Conservation (phyloP, 2,329 filamentous ascomycete genomes). For the Beauveria sp. region DNA sequence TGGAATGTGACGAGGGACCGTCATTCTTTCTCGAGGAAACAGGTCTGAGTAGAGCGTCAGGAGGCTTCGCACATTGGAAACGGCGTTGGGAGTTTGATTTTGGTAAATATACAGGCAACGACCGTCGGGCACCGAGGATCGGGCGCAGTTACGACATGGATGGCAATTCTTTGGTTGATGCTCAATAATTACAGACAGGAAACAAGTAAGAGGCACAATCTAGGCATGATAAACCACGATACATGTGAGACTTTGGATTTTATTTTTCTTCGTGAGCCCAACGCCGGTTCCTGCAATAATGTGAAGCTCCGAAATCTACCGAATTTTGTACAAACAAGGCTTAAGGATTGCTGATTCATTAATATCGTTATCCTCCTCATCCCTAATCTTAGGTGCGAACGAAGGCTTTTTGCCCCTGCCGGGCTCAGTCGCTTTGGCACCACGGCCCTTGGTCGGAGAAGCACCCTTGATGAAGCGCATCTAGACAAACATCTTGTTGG, state of each 20-base stretch:
- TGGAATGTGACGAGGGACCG: not conserved
- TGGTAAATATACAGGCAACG: not conserved
- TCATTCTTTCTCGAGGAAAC: not conserved
- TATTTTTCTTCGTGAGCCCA: not conserved
- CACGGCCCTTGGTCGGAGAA: slow-evolving; percentile 67
- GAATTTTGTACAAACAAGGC: slow-evolving; percentile 91
- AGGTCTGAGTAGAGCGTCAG: not conserved
- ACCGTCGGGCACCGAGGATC: not conserved
- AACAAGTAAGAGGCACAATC: not conserved
- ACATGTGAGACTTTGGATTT: not conserved
- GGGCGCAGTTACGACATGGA: not conserved
- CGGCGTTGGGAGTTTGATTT: slow-evolving; percentile 1
- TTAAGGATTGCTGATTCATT: slow-evolving; percentile 67
- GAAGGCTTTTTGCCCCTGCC: slow-evolving; percentile 40
- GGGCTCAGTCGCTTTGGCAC: slow-evolving; percentile 51
- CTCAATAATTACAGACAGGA: not conserved
- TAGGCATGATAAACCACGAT: not conserved
- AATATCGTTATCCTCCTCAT: slow-evolving; percentile 51
- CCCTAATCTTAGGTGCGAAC: slow-evolving; percentile 44
- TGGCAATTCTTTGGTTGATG: not conserved
- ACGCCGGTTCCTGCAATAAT: not conserved
- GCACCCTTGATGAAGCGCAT: slow-evolving; percentile 91
- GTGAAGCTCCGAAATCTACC: slow-evolving; percentile 35
- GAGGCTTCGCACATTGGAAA: not conserved
- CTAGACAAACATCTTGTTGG: slow-evolving; percentile 97